Evolutionary conservation across 2,329 filamentous ascomycete species (phyloP).

Genomic region (Colletotrichum agaves): DNA sequence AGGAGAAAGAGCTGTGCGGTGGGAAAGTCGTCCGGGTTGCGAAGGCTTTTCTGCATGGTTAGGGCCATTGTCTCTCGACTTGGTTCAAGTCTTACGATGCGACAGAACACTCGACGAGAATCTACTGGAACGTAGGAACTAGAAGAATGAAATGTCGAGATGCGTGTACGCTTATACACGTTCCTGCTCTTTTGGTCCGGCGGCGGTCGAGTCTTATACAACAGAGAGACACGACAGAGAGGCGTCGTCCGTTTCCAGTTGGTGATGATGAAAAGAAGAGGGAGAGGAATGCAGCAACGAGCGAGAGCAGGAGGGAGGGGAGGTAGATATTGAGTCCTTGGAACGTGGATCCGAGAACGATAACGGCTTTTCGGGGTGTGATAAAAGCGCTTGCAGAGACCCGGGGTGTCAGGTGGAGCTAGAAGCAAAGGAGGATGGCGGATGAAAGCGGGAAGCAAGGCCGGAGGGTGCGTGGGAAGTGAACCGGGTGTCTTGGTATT

Average conservation of each 20-base stretch:
- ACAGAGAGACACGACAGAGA: constrained; percentile 2
- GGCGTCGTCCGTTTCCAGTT: constrained; percentile 29
- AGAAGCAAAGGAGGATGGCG: constrained; percentile 28
- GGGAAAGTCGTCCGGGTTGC: constrained; percentile 80
- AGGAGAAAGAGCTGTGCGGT: constrained; percentile 85
- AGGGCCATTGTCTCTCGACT: constrained; percentile 61
- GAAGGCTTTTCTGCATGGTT: constrained; percentile 60
- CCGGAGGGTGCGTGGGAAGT: constrained; percentile 21
- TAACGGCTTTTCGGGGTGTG: constrained; percentile 28
- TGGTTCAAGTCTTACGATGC: constrained; percentile 57
- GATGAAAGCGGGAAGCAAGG: constrained; percentile 32
- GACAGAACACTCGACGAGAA: constrained; percentile 46
- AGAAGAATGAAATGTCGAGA: constrained; percentile 35
- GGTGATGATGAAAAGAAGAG: constrained; percentile 14
- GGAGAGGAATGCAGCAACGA: constrained; percentile 29
- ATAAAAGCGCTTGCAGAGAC: constrained; percentile 32
- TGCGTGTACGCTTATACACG: constrained; percentile 35
- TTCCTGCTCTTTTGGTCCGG: constrained; percentile 27
- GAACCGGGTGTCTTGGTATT: constrained; percentile 9
- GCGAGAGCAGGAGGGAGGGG: constrained; percentile 29
- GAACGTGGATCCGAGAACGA: constrained; percentile 34
- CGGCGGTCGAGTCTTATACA: constrained; percentile 21
- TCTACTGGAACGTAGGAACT: constrained; percentile 35
- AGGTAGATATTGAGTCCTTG: constrained; percentile 31
- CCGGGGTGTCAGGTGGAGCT: constrained; percentile 26